Conservation (phyloP, 129 eudicot species). For the sunflower (Helianthus annuus) region DNA sequence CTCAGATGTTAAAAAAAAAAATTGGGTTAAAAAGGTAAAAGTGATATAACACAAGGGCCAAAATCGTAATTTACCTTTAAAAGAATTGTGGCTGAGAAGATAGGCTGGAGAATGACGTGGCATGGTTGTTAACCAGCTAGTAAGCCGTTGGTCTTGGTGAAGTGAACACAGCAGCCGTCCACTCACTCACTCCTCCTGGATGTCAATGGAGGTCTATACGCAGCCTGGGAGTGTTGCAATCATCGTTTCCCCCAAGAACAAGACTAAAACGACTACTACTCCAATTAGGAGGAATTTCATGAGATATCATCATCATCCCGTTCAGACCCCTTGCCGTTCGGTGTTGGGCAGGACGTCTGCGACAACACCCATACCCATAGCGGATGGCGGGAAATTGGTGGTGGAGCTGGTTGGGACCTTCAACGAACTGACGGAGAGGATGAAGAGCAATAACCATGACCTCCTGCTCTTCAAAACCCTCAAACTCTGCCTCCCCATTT, state of each 20-base stretch:
- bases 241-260: conserved; percentile 18
- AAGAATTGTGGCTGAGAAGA: too few relatives aligned
- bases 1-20: too few relatives aligned
- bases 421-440: conserved; percentile 79
- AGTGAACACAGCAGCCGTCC: too few relatives aligned
- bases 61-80: too few relatives aligned
- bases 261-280: not conserved
- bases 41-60: too few relatives aligned
- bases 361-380: conserved; percentile 27
- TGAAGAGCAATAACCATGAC: conserved; percentile 41
- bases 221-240: conserved; percentile 4
- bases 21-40: too few relatives aligned
- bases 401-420: conserved; percentile 82
- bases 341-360: not conserved
- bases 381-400: conserved; percentile 91
- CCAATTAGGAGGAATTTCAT: not conserved
- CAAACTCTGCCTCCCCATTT: conserved; percentile 68
- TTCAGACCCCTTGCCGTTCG: conserved; percentile 8
- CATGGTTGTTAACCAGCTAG: not conserved
- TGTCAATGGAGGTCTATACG: conserved; percentile 14
- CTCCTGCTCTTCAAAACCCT: conserved; percentile 78
- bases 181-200: too few relatives aligned
- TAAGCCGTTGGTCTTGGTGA: not conserved
- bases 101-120: not conserved
- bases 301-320: not conserved